A percentile compares a stretch with the other conserved stretches of the same genome.
Evolutionary conservation across 2,329 filamentous ascomycete species (phyloP).

Genomic region (Arthroderma uncinatum): DNA sequence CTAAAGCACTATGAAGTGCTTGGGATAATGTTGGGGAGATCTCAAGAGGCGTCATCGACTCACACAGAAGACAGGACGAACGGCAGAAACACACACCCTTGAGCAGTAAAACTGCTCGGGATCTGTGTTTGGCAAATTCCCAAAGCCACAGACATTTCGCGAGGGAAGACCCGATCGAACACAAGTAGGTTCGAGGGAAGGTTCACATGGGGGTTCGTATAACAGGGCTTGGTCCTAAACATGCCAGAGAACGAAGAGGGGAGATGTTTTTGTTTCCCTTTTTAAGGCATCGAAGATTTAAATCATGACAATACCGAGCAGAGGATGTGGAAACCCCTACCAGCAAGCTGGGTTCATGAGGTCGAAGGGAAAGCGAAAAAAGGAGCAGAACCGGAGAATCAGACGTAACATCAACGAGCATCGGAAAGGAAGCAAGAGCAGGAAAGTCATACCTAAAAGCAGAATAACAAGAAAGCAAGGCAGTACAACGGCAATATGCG

Average conservation of each 20-base stretch:
- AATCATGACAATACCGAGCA: too few relatives aligned
- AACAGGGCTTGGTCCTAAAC: not conserved
- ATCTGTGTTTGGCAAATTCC: not conserved
- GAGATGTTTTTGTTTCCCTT: too few relatives aligned
- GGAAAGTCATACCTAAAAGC: too few relatives aligned
- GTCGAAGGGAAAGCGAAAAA: too few relatives aligned
- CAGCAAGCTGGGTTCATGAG: too few relatives aligned
- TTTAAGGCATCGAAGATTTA: too few relatives aligned
- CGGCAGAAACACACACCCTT: not conserved
- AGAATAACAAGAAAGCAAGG: not conserved
- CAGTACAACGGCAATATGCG: not conserved
- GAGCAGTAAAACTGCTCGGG: not conserved
- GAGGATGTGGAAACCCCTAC: too few relatives aligned
- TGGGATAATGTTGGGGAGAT: not conserved
- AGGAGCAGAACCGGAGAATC: too few relatives aligned
- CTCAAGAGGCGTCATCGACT: not conserved
- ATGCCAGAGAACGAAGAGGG: not conserved
- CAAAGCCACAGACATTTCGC: not conserved
- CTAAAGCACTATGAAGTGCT: not conserved
- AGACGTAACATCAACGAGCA: too few relatives aligned
- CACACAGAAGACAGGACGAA: not conserved
- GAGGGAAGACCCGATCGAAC: not conserved
- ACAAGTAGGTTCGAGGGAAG: too few relatives aligned
- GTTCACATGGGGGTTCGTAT: too few relatives aligned
- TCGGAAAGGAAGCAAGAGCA: too few relatives aligned